Evolutionary conservation across 495 filamentous ascomycete genomes (phyloP), one percentile per base, ranked within the genome.

Genomic region (Trichoderma orchidacearum): DNA sequence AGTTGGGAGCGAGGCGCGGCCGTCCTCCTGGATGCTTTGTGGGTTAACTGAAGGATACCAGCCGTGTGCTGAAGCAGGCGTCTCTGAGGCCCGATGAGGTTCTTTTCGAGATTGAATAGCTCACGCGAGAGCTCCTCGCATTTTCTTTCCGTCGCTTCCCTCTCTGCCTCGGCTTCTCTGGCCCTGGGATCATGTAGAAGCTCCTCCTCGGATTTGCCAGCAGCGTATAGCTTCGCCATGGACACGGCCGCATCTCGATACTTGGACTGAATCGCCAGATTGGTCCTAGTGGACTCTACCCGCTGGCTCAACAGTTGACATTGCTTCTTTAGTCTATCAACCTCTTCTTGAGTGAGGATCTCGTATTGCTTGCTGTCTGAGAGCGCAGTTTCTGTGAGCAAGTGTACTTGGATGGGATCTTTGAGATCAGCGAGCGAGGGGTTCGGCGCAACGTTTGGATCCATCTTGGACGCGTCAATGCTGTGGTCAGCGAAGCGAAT

Each of bases 381-480:
- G 59, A 96, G 82, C 9, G 93, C 93, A 28, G 89, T 96, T 70
- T 96, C 92, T 60, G 92, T 91, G 55, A 98, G 76, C 15, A 98
- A 74, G 68, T 97, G 95, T 69, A 95, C 67, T 59, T 81, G 78
- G 32, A 81, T 76, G 21, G 77, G 71, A 61, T 81, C 78, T 30
- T 75, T 74, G 8, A 80, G 62, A 54, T 81, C 71, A 57, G 80
- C 71, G 13, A 72, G 61, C 30, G 68, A 60, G 28, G 71, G 68
- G 60, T 72, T 74, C 56, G 70, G 71, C 27, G 67, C 61, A 30
- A 63, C 71, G 48, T 54, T 66, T 41, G 63, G 52, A 57, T 73
- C 73, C 62, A 65, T 59, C 72, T 75, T 2, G 35, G 5, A 55
- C 27, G 52, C 31, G 31, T 60, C 28, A 35, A 27, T 53, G 18